Conservation (phyloP, 495 filamentous ascomycete genomes). For the Xylaria flabelliformis region DNA sequence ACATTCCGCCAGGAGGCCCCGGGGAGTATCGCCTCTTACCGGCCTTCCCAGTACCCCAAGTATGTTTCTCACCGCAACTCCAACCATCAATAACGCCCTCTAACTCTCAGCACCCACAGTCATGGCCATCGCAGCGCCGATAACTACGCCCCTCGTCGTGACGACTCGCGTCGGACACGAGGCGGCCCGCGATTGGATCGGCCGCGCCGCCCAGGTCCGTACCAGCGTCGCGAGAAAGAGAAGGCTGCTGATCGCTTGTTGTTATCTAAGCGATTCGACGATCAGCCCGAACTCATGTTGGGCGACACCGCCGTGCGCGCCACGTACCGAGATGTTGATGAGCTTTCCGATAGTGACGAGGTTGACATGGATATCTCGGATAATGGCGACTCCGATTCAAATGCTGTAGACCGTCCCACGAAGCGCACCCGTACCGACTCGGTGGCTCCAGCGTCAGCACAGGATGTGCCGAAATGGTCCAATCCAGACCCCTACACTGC, state of each 20-base stretch:
- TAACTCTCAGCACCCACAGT: slow-evolving; percentile 26
- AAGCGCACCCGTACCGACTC: slow-evolving; percentile 52
- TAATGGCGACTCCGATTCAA: slow-evolving; percentile 54
- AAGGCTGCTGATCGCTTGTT: slow-evolving; percentile 50
- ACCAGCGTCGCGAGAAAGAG: slow-evolving; percentile 11
- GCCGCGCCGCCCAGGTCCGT: slow-evolving; percentile 30
- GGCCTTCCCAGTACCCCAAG: slow-evolving; percentile 30
- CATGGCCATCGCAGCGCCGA: slow-evolving; percentile 19
- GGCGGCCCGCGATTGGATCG: slow-evolving; percentile 27
- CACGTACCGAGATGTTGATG: slow-evolving; percentile 57
- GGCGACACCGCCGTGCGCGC: slow-evolving; percentile 45
- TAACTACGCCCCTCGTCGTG: slow-evolving; percentile 25
- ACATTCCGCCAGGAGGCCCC: slow-evolving; percentile 53
- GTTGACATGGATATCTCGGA: slow-evolving; percentile 70
- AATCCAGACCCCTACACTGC: slow-evolving; percentile 92
- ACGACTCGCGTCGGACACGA: slow-evolving; percentile 30
- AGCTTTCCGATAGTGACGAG: slow-evolving; percentile 76
- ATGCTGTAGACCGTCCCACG: slow-evolving; percentile 54
- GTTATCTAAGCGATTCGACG: slow-evolving; percentile 42
- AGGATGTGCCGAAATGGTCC: slow-evolving; percentile 77
- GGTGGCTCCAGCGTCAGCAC: slow-evolving; percentile 39
- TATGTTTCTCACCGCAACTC: slow-evolving; percentile 33
- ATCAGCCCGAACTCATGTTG: slow-evolving; percentile 43
- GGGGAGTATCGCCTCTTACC: slow-evolving; percentile 40
- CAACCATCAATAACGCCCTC: slow-evolving; percentile 11